These are phyloP conservation scores for Dothidotthia symphoricarpi DNA, from an alignment of 2,329 filamentous ascomycete species.

Conservation along the genomic window DNA sequence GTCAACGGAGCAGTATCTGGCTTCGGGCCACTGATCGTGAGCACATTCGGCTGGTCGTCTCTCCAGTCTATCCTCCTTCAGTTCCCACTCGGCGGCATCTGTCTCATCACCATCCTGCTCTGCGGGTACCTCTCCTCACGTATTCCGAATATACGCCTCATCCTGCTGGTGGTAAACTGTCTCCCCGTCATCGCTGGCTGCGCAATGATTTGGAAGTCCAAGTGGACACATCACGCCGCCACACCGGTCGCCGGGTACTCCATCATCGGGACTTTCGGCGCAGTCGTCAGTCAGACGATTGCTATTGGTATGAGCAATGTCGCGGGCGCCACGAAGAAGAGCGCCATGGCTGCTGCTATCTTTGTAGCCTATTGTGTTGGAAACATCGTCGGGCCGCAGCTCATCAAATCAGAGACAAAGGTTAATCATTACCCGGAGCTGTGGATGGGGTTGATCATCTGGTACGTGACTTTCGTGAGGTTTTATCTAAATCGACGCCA, in stretches of 20 bases:
- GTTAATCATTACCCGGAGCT: constrained; percentile 66
- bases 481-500: constrained; percentile 1
- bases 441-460: constrained; percentile 68
- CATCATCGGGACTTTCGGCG: constrained; percentile 70
- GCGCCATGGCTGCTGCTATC: constrained; percentile 69
- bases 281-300: constrained; percentile 64
- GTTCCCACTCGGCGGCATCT: constrained; percentile 70
- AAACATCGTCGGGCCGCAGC: constrained; percentile 73
- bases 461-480: constrained; percentile 35
- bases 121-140: constrained; percentile 64
- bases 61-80: constrained; percentile 55
- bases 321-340: constrained; percentile 75
- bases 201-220: constrained; percentile 69
- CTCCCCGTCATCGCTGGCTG: constrained; percentile 74
- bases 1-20: constrained; percentile 47
- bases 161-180: constrained; percentile 64
- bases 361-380: constrained; percentile 75
- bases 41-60: constrained; percentile 45
- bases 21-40: constrained; percentile 41
- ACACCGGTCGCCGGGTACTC: constrained; percentile 69
- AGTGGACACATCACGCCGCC: constrained; percentile 62
- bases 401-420: constrained; percentile 67
- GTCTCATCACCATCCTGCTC: constrained; percentile 63
- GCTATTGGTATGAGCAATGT: constrained; percentile 65
- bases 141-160: constrained; percentile 62